A percentile compares a stretch with the other conserved stretches of the same genome.
These are phyloP conservation scores for Spiromastix sp. DNA, from an alignment of 2,329 filamentous ascomycete genomes.

Conservation along the genomic window DNA sequence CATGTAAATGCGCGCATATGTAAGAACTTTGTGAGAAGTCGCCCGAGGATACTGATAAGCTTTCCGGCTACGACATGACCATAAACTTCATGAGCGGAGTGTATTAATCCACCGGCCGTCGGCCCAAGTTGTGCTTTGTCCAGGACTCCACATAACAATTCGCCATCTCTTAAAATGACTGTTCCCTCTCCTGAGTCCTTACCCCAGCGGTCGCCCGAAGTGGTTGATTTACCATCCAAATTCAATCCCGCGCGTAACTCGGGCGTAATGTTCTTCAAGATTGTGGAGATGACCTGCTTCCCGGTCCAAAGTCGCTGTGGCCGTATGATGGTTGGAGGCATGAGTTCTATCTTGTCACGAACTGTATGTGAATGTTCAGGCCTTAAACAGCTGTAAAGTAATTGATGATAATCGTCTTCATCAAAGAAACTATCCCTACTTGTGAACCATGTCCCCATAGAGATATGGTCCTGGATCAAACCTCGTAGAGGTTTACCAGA, in stretches of 20 bases:
- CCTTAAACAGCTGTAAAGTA: slow-evolving; percentile 82
- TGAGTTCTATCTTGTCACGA: slow-evolving; percentile 67
- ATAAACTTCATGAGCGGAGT: slow-evolving; percentile 87
- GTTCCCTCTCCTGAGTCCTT: slow-evolving; percentile 58
- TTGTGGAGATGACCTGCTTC: slow-evolving; percentile 88
- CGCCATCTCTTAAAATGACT: slow-evolving; percentile 76
- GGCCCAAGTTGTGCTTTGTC: slow-evolving; percentile 95
- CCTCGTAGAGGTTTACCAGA: slow-evolving; percentile 88
- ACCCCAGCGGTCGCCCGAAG: slow-evolving; percentile 72
- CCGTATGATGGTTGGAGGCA: slow-evolving; percentile 73
- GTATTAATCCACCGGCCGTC: slow-evolving; percentile 74
- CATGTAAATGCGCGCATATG: slow-evolving; percentile 95
- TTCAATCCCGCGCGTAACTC: slow-evolving; percentile 64
- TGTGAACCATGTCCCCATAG: slow-evolving; percentile 82
- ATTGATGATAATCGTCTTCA: slow-evolving; percentile 77
- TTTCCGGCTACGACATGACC: slow-evolving; percentile 79
- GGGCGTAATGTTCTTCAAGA: slow-evolving; percentile 85
- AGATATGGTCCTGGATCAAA: slow-evolving; percentile 97
- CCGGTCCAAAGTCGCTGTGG: slow-evolving; percentile 82
- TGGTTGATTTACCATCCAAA: slow-evolving; percentile 68
- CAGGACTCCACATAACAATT: slow-evolving; percentile 80
- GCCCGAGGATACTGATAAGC: slow-evolving; percentile 77
- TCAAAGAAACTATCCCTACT: slow-evolving; percentile 87
- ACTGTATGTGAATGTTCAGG: slow-evolving; percentile 86
- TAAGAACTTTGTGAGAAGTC: slow-evolving; percentile 77